Base-by-base conservation (phyloP, 768 basidiomycete species). In the Phaeotremella fagi region DNA sequence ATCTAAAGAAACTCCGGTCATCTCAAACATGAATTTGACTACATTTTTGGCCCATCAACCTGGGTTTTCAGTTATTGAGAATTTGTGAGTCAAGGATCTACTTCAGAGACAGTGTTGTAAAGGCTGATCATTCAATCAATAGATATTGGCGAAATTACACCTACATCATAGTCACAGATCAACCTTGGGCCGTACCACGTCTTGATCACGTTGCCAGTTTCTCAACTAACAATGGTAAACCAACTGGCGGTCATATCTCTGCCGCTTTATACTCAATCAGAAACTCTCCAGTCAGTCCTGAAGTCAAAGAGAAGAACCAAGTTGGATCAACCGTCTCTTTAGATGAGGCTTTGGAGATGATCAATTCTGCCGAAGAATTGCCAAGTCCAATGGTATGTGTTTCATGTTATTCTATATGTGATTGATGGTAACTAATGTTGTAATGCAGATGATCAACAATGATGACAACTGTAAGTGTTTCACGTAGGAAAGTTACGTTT, bases 391-490 rank as follows among this genome's bases (percentile, higher is more conserved):
- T 59, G 31, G 64, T 66, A 48, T 49, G 59, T 55, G 26, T 11
- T 3, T 14, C 20, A 14, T n/a, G 25, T n/a, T 55, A 31, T 11
- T 3, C 11, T 25, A 14, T n/a, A 31, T n/a, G n/a, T 9, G 37
- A 14, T 18, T 35, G 3, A 25, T 22, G 22, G 46, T 36, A 35
- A 14, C 15, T 26, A 12, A 20, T 28, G 25, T 48, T n/a, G n/a
- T n/a, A n/a, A n/a, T n/a, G n/a, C 27, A 66, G 64, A 27, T 67
- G 18, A 59, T 67, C 35, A 57, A 57, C 50, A 63, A 67, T 37
- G 65, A 67, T 45, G 46, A 56, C 20, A 57, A 55, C 20, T 67
- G 64, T 62, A 45, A 52, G 64, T 58, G 7, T 33, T 7, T 16
- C 7, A 33, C 7, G 16, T 33, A 33, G 31, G 9, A 33, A 16